Evolutionary conservation across 73 alveolate genomes (phyloP).

Genomic region (Paramecium bursaria): DNA sequence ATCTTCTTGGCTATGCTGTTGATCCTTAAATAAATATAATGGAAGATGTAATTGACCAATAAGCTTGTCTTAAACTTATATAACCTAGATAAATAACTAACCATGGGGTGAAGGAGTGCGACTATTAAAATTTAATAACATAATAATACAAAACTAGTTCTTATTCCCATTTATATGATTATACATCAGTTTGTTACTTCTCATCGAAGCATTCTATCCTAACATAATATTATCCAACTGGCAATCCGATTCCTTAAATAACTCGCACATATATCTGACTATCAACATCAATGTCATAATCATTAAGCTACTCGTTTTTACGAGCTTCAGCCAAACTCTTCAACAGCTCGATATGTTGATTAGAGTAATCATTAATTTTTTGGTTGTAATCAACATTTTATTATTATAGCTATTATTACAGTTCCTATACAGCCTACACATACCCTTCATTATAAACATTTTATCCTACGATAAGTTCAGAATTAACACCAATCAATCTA

Average conservation of each 20-base stretch:
- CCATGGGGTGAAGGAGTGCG: conserved; percentile 49
- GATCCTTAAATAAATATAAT: conserved; percentile 4
- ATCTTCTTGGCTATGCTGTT: neutral
- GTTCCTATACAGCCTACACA: too few relatives aligned
- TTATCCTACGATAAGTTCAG: too few relatives aligned
- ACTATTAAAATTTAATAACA: neutral
- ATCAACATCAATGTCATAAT: conserved; percentile 51
- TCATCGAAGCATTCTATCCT: neutral
- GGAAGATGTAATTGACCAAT: conserved; percentile 36
- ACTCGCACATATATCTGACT: neutral
- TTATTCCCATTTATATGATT: conserved; percentile 3
- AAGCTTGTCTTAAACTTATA: neutral
- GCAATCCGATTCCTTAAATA: conserved; percentile 7
- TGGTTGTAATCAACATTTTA: too few relatives aligned
- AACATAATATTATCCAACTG: neutral
- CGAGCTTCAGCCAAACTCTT: too few relatives aligned
- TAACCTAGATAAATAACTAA: neutral
- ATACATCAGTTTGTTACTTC: neutral
- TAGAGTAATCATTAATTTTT: too few relatives aligned
- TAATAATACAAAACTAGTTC: neutral
- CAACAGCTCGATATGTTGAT: too few relatives aligned
- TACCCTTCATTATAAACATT: too few relatives aligned
- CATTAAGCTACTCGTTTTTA: conserved; percentile 23
- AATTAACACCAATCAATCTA: too few relatives aligned
- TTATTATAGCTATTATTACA: too few relatives aligned